phyloP scores from a whole-genome alignment of 2,329 filamentous ascomycete species.

The Hysterium pulicare region DNA sequence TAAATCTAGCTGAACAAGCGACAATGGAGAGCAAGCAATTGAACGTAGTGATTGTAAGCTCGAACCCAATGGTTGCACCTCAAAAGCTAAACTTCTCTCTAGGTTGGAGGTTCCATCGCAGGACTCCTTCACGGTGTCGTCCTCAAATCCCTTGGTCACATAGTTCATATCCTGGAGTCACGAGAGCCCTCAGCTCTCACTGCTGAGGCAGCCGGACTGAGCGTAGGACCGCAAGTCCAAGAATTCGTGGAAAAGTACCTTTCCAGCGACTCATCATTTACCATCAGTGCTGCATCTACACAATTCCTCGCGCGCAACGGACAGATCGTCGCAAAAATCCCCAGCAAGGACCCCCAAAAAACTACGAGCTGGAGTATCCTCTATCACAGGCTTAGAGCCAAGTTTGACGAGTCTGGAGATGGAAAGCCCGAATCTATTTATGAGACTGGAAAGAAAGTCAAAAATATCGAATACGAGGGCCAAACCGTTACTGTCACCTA shows the following conservation, averaged over 20 bases:
- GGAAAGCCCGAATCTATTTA: conserved; percentile 1
- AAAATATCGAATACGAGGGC: conserved; percentile 6
- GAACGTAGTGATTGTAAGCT: neutral
- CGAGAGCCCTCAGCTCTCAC: conserved; percentile 10
- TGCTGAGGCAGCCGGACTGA: conserved; percentile 16
- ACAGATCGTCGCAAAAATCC: conserved; percentile 3
- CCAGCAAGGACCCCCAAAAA: conserved; percentile 5
- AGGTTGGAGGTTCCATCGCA: conserved; percentile 18
- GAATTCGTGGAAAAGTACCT: conserved; percentile 11
- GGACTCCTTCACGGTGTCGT: conserved; percentile 20
- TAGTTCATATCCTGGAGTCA: conserved; percentile 14
- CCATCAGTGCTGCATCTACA: conserved; percentile 7
- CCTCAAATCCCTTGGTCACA: conserved; percentile 14
- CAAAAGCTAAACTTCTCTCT: neutral
- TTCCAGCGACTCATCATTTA: conserved; percentile 6
- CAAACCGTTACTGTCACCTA: conserved; percentile 5
- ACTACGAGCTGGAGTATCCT: conserved; percentile 17
- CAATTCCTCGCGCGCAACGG: conserved; percentile 14
- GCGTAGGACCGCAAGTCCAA: conserved; percentile 13
- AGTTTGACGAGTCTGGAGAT: conserved; percentile 7
- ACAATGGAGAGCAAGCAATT: too few species aligned
- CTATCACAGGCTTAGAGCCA: conserved; percentile 9
- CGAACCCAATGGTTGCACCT: neutral
- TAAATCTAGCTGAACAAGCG: too few species aligned
- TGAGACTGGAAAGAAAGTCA: conserved; percentile 7